Evolutionary conservation across 2,329 filamentous ascomycete species (phyloP).

Genomic region (Aspergillus thermomutatus): DNA sequence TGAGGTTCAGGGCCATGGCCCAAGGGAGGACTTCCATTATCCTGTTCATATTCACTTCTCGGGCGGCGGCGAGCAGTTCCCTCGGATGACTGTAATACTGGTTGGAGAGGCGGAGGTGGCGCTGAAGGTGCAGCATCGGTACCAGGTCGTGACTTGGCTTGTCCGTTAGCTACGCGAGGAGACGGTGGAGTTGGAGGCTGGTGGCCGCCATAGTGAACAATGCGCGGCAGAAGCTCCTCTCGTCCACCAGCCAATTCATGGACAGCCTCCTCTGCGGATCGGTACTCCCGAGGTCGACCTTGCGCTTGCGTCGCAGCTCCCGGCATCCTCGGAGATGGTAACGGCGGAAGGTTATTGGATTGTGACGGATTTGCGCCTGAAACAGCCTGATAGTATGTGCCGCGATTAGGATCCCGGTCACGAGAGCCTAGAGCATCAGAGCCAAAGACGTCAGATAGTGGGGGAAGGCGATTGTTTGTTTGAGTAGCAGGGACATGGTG

Average conservation of each 20-base stretch:
- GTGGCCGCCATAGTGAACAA: conserved; percentile 92
- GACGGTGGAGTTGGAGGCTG: conserved; percentile 91
- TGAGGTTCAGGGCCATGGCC: conserved; percentile 64
- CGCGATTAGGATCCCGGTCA: conserved; percentile 34
- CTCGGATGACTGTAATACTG: conserved; percentile 24
- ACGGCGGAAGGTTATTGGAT: conserved; percentile 62
- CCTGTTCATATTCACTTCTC: conserved; percentile 84
- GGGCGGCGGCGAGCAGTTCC: conserved; percentile 62
- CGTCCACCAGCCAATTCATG: conserved; percentile 86
- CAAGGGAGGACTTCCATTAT: conserved; percentile 80
- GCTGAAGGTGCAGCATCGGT: conserved; percentile 57
- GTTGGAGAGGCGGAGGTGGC: conserved; percentile 57
- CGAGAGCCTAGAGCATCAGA: conserved; percentile 61
- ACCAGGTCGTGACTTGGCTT: conserved; percentile 25
- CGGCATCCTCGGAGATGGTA: conserved; percentile 76
- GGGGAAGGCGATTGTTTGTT: conserved; percentile 86
- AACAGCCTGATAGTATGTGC: conserved; percentile 50
- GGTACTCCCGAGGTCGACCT: conserved; percentile 75
- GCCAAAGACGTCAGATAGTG: conserved; percentile 91
- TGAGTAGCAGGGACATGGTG: conserved; percentile 85
- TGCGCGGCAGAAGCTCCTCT: conserved; percentile 84
- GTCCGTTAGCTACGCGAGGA: conserved; percentile 42
- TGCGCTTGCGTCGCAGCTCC: conserved; percentile 49
- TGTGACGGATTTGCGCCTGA: conserved; percentile 62
- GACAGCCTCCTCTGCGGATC: conserved; percentile 93